Conservation (phyloP, 306 rosid species). For the Medicago lupulina region DNA sequence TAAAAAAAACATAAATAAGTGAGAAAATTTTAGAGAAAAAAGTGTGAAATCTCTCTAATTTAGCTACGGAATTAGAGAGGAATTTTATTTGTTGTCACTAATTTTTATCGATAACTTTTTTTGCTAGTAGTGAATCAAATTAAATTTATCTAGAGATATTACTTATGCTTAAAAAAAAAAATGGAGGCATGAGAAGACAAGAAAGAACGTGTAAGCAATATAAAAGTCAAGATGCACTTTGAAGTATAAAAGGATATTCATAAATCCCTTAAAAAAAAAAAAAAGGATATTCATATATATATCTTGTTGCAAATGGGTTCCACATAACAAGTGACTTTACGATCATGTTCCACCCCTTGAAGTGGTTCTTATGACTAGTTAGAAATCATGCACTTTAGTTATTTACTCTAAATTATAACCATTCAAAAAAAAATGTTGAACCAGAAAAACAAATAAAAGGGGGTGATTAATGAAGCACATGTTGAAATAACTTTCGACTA, state of each 20-base stretch:
- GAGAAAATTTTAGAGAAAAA: no score
- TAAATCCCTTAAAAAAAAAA: no score
- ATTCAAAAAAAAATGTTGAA: not conserved
- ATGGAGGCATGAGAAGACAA: not conserved
- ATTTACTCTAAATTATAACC: not conserved
- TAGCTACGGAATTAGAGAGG: no score
- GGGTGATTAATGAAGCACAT: conserved; percentile 2
- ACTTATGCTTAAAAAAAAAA: conserved; percentile 2
- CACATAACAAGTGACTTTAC: conserved; percentile 23
- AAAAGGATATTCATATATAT: not conserved
- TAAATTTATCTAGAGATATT: not conserved
- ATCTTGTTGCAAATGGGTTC: conserved; percentile 7
- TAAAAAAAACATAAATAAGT: no score
- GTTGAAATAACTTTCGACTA: conserved; percentile 13
- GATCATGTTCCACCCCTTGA: conserved; percentile 29
- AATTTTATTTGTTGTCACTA: no score
- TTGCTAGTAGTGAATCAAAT: not conserved
- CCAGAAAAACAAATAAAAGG: not conserved
- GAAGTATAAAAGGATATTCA: not conserved
- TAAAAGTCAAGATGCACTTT: not conserved
- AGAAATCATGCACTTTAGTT: conserved; percentile 6
- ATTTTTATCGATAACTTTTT: no score
- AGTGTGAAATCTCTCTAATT: no score
- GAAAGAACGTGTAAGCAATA: not conserved
- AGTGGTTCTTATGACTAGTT: conserved; percentile 11